Base-by-base conservation (phyloP, 345 rosid genomes). In the Salix dunnii region DNA sequence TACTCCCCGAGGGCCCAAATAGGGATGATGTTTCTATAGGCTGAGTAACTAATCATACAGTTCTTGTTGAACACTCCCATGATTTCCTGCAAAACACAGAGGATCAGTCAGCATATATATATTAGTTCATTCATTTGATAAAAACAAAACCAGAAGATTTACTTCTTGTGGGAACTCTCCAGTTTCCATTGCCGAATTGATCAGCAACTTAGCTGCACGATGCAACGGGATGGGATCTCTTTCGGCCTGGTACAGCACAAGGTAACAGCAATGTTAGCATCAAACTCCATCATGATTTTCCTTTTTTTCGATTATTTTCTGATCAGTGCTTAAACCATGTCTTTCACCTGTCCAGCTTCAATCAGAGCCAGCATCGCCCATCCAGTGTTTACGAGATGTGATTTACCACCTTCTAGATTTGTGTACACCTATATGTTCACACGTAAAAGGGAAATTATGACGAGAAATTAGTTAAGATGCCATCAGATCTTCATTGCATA, bases 351-450 rank as follows among this genome's bases (percentile, higher is more conserved):
- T 10, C 86, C 88, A 76, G 85, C 87, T 55, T 80, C 88, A 67
- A 86, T 83, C 49, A 86, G 91, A n/a, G 89, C 83, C 79, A 86
- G 53, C 86, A 84, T 82, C 27, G 85, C 87, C 90, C 89, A 88
- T 18, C 81, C 79, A 49, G 89, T 88, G 68, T 81, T 86, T 28
- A 84, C 89, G 5, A 82, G 74, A 70, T 86, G 89, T 43, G 86
- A 78, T 33, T 70, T 76, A 60, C 77, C 35, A n/a, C 81, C 80
- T 77, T 73, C 77, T 23, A 86, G 65, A 79, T 85, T 81, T 64
- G 85, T 68, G 67, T 88, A 88, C 14, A 80, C 87, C 90, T 88
- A 43, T 68, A 4, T 10, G 2, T 40, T 9, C 13, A 49, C 11
- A 49, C n/a, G 25, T 25, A 16, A 21, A 28, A 9, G 48, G 18